Conservation (phyloP, 1,284 basidiomycete genomes). For the Ceratobasidium sp. region DNA sequence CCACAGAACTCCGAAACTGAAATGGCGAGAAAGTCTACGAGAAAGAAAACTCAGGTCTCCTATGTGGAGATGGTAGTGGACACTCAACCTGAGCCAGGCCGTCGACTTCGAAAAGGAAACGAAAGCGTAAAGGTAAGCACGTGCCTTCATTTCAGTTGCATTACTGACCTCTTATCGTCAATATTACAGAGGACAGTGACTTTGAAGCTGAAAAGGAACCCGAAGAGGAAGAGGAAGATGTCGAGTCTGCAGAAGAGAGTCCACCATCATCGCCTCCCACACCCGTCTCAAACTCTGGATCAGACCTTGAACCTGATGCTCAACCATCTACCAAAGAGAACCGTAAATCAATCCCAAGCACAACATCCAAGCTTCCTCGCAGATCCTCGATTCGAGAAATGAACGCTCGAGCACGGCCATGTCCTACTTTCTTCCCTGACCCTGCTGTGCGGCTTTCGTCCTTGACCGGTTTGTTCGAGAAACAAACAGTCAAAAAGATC, state of each 20-base stretch:
- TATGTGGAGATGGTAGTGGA: constrained; percentile 15
- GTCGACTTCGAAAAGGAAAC: constrained; percentile 2
- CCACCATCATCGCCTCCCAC: constrained; percentile 45
- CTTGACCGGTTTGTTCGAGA: not conserved
- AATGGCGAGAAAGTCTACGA: constrained; percentile 20
- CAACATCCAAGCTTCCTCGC: not conserved
- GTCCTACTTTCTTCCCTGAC: constrained; percentile 24
- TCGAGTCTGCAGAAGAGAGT: constrained; percentile 21
- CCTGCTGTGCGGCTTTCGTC: constrained; percentile 13
- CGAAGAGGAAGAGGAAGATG: constrained; percentile 38
- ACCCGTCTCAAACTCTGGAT: not conserved
- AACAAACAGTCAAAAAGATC: not conserved
- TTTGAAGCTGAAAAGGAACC: constrained; percentile 48
- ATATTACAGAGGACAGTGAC: constrained; percentile 45
- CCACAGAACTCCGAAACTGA: not conserved
- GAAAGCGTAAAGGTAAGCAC: constrained; percentile 22
- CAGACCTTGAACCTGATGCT: not conserved
- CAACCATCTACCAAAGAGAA: constrained; percentile 46
- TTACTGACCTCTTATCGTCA: not conserved
- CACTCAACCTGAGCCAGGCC: not conserved
- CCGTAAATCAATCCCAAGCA: constrained; percentile 42
- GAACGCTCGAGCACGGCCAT: constrained; percentile 24
- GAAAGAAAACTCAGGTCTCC: constrained; percentile 8
- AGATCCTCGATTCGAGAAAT: not conserved
- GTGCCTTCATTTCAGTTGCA: not conserved